These are phyloP conservation scores for Aspergillus taichungensis DNA, from an alignment of 495 filamentous ascomycete genomes.

Conservation along the genomic window DNA sequence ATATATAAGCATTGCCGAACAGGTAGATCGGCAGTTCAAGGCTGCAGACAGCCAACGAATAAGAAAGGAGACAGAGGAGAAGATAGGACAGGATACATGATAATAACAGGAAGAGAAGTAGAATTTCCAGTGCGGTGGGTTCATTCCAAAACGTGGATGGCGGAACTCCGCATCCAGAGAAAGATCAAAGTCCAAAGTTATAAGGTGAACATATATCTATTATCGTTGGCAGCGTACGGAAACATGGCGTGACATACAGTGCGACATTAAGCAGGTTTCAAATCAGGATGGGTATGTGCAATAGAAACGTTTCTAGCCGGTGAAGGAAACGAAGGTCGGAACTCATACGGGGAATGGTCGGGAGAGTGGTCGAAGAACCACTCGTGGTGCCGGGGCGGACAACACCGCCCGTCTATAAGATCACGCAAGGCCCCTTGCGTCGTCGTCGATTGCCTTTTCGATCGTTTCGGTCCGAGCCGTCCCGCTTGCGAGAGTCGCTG, in stretches of 20 bases:
- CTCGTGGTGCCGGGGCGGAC: background rate
- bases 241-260: slow-evolving; percentile 2
- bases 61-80: background rate
- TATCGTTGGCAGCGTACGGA: slow-evolving; percentile 15
- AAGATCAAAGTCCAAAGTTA: slow-evolving; percentile 7
- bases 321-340: background rate
- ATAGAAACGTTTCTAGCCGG: background rate
- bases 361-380: background rate
- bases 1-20: too few species aligned
- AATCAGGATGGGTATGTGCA: slow-evolving; percentile 7
- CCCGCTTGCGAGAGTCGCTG: slow-evolving; percentile 33
- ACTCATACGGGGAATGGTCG: slow-evolving; percentile 10
- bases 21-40: background rate
- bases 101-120: background rate
- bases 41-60: background rate
- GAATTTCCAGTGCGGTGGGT: background rate
- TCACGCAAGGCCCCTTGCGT: slow-evolving; percentile 35
- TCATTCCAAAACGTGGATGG: slow-evolving; percentile 4
- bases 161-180: slow-evolving; percentile 6
- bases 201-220: slow-evolving; percentile 19
- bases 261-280: background rate
- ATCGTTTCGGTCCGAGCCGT: slow-evolving; percentile 23
- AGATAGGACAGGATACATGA: background rate
- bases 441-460: slow-evolving; percentile 24
- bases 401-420: slow-evolving; percentile 34